Evolutionary conservation across 768 basidiomycete species (phyloP), one percentile per base, ranked within the genome.

Genomic region (Boletus subcaerulescens): DNA sequence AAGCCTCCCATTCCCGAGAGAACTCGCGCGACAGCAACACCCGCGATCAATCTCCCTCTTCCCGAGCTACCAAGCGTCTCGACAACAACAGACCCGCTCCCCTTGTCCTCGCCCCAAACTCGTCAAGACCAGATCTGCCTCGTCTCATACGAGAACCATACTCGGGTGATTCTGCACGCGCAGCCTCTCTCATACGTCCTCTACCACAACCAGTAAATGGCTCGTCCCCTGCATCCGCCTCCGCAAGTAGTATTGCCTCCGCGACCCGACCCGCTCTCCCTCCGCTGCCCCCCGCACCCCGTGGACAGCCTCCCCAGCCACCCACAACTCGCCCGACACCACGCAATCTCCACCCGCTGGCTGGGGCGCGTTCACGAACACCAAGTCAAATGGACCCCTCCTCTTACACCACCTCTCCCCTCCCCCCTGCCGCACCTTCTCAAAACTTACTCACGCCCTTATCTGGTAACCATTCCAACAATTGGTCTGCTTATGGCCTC

Each of bases 1-100:
- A n/a, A 4, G 18, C 31, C 18, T 2, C 44, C 11, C 67, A 71
- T 17, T 59, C 69, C n/a, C 62, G 69, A 2, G 57, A 60, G 1
- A 59, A 24, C 44, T 68, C 67, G 1, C 63, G 58, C 5, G 67
- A 68, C 1, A 56, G 47, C 14, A 55, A 51, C 47, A 10, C 10
- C 9, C 51, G 65, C 24, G 66, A 62, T 3, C 24, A 63, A 5
- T 66, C 70, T 1, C 65, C 74, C 20, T 62, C 55, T 4, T 70
- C 70, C 17, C 69, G 69, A 44, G 70, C 67, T 15, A 69, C 71
- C 31, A 77, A 83, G 57, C 77, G 83, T 22, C 75, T 83, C 26
- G 82, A 88, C 60, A 80, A 74, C 48, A 80, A 77, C 39, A 75
- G 93, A 56, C 93, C 93, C 5, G 87, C 93, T 0, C 93, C 93